Conservation (phyloP, 2,329 filamentous ascomycete genomes). For the Huntiella omanensis region DNA sequence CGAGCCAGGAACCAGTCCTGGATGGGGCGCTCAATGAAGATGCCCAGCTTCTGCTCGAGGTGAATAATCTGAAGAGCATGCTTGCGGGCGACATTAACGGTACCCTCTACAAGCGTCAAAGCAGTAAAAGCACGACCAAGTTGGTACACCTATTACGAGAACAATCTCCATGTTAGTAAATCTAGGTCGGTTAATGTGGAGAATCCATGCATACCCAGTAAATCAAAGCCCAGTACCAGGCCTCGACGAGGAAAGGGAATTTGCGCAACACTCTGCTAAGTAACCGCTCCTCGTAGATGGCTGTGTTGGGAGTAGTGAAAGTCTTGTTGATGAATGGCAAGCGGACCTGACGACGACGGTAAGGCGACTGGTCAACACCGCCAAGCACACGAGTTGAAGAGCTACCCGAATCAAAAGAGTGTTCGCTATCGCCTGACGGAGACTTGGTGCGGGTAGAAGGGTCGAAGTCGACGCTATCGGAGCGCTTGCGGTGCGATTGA, state of each 20-base stretch:
- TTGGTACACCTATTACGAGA: conserved; percentile 43
- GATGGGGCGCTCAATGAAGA: conserved; percentile 46
- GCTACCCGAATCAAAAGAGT: conserved; percentile 11
- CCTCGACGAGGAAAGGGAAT: conserved; percentile 55
- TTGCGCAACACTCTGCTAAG: conserved; percentile 45
- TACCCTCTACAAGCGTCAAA: conserved; percentile 46
- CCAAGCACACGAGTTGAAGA: conserved; percentile 10
- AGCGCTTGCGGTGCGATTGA: conserved; percentile 12
- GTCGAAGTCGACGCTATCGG: conserved; percentile 12
- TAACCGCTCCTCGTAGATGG: conserved; percentile 37
- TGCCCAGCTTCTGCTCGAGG: conserved; percentile 42
- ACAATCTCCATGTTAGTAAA: conserved; percentile 3
- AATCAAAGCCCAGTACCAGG: conserved; percentile 59
- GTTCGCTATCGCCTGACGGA: conserved; percentile 10
- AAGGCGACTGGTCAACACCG: conserved; percentile 12
- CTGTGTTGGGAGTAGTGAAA: conserved; percentile 42
- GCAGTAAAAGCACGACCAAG: conserved; percentile 54
- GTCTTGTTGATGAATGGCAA: conserved; percentile 18
- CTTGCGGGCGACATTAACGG: conserved; percentile 46
- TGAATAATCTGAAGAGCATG: conserved; percentile 51
- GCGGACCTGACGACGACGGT: conserved; percentile 11
- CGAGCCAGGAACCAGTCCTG: conserved; percentile 34
- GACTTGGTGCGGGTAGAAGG: conserved; percentile 8
- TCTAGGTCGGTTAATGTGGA: neutral
- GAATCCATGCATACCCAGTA: conserved; percentile 46